phyloP scores from a whole-genome alignment of 2,329 filamentous ascomycete species.

The Trichoderma simmonsii region DNA sequence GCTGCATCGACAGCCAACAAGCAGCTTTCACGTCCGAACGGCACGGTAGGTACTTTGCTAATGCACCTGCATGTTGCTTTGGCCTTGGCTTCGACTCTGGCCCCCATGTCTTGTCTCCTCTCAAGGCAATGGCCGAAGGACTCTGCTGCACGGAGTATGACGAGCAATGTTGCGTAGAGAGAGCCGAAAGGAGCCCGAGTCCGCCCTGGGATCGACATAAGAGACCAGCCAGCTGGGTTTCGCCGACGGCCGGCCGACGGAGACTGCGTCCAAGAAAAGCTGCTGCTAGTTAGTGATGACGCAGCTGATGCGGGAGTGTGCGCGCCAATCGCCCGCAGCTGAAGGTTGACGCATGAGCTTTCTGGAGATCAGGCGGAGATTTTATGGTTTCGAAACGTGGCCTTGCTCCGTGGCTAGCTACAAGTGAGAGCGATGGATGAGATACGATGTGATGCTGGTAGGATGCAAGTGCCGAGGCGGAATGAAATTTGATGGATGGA shows the following conservation, averaged over 20 bases:
- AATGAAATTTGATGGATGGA: too few species aligned
- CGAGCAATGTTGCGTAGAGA: background rate
- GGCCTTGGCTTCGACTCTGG: background rate
- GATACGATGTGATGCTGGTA: background rate
- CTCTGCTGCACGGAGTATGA: background rate
- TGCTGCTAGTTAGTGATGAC: background rate
- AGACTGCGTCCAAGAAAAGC: background rate
- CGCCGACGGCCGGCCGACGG: background rate
- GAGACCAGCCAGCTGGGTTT: background rate
- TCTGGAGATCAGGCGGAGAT: background rate
- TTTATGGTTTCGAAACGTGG: background rate
- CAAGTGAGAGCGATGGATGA: background rate
- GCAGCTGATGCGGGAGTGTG: background rate
- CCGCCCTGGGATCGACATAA: background rate
- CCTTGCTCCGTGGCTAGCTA: background rate
- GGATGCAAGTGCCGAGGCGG: background rate
- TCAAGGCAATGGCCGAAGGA: background rate
- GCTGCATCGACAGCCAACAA: background rate
- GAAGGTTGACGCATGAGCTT: background rate
- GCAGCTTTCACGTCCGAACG: background rate
- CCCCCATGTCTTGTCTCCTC: background rate
- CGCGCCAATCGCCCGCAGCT: background rate
- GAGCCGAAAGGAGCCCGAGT: background rate
- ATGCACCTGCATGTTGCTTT: background rate
- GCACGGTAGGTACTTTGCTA: background rate